These are phyloP conservation scores for Alternaria burnsii DNA, from an alignment of 2,329 filamentous ascomycete species.

Conservation along the genomic window DNA sequence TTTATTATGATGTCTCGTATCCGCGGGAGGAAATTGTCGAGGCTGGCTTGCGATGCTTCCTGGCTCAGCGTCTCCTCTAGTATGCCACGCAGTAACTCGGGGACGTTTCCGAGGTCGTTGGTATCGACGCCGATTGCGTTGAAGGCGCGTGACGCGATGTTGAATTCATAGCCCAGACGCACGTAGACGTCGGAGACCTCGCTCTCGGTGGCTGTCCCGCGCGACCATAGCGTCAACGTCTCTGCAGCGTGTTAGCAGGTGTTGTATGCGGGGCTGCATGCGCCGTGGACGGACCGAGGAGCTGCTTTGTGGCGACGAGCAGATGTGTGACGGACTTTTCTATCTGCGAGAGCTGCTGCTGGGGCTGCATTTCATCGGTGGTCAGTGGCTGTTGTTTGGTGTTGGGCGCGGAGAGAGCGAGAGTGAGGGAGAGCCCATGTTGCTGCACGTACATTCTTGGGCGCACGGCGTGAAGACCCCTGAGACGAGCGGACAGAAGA, in stretches of 20 bases:
- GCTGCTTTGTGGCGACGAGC: slow-evolving; percentile 95
- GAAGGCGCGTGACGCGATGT: slow-evolving; percentile 97
- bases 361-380: slow-evolving; percentile 59
- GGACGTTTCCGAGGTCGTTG: slow-evolving; percentile 91
- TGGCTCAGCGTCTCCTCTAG: slow-evolving; percentile 96
- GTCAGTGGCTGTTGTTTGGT: slow-evolving; percentile 26
- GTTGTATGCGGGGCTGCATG: slow-evolving; percentile 9
- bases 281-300: slow-evolving; percentile 62
- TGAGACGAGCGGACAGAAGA: slow-evolving; percentile 42
- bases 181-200: slow-evolving; percentile 99
- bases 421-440: neutral
- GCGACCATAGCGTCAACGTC: slow-evolving; percentile 97
- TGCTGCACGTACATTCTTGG: slow-evolving; percentile 48
- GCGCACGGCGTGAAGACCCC: slow-evolving; percentile 57
- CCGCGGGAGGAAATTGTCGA: slow-evolving; percentile 90
- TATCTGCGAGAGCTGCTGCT: slow-evolving; percentile 89
- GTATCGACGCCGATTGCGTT: slow-evolving; percentile 97
- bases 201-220: slow-evolving; percentile 86
- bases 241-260: slow-evolving; percentile 58
- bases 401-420: slow-evolving; percentile 12
- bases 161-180: slow-evolving; percentile 97
- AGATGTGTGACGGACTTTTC: slow-evolving; percentile 95
- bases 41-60: slow-evolving; percentile 89
- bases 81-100: slow-evolving; percentile 87
- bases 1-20: slow-evolving; percentile 99